Evolutionary conservation across 2,329 filamentous ascomycete species (phyloP).

Genomic region (Chrysoporthe puriensis): DNA sequence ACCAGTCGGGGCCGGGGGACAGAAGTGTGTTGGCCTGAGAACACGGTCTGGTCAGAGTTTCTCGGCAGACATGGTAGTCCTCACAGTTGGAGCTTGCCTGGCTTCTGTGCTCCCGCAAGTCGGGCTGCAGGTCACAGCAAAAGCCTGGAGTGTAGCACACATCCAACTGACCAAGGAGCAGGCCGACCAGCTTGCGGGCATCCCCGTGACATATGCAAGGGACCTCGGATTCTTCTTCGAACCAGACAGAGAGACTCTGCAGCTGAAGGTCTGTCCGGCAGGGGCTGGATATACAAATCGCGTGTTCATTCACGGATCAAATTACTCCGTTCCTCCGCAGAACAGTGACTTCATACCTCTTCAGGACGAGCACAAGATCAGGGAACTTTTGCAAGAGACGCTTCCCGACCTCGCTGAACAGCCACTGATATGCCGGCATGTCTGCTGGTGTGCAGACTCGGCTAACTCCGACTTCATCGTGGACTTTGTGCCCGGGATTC

Average conservation of each 20-base stretch:
- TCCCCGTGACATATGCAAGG: slow-evolving; percentile 63
- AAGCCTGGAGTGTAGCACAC: slow-evolving; percentile 63
- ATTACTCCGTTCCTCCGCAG: slow-evolving; percentile 43
- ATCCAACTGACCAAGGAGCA: slow-evolving; percentile 60
- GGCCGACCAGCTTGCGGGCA: slow-evolving; percentile 55
- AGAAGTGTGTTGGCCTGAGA: slow-evolving; percentile 35
- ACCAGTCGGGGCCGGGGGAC: slow-evolving; percentile 21
- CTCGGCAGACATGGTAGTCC: slow-evolving; percentile 47
- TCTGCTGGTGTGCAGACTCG: slow-evolving; percentile 70
- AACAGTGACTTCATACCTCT: slow-evolving; percentile 55
- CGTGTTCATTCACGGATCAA: slow-evolving; percentile 33
- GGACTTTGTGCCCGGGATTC: slow-evolving; percentile 58
- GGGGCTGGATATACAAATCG: slow-evolving; percentile 60
- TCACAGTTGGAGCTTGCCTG: slow-evolving; percentile 55
- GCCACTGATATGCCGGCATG: slow-evolving; percentile 57
- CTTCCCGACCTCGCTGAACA: slow-evolving; percentile 57
- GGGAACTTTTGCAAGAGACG: slow-evolving; percentile 53
- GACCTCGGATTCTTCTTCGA: slow-evolving; percentile 70
- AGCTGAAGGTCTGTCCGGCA: slow-evolving; percentile 64
- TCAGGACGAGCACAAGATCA: slow-evolving; percentile 56
- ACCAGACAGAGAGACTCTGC: slow-evolving; percentile 59
- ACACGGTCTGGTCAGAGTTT: slow-evolving; percentile 35
- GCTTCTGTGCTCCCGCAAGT: slow-evolving; percentile 52
- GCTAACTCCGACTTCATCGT: slow-evolving; percentile 63
- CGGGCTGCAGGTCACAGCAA: slow-evolving; percentile 55